Evolutionary conservation across 2,329 filamentous ascomycete genomes (phyloP), one percentile per base, ranked within the genome.

Genomic region (Teratosphaeria gauchensis): DNA sequence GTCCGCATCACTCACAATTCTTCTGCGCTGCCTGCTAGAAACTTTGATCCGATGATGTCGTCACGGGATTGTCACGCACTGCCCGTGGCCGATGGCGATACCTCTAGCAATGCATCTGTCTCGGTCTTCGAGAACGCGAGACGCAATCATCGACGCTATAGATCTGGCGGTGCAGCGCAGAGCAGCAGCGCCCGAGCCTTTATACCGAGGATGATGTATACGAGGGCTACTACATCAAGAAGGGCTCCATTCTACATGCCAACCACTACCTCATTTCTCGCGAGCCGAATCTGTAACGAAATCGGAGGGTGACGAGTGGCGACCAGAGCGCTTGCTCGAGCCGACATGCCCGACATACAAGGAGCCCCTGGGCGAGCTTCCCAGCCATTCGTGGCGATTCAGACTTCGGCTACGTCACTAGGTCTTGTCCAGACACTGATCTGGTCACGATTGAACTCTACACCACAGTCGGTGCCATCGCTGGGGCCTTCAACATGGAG

Each of bases 341-440:
- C 65, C 69, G 8, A 57, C 62, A 21, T 71, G 66, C 59, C 69
- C 69, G 21, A 69, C 69, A 51, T 72, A 69, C 65, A 66, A 71
- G 58, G 69, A 69, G 59, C 69, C 70, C 2, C 63, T 71, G 16
- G 67, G 63, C 59, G 66, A n/a, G 71, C 54, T 70, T 67, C 60
- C 69, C 69, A 42, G 71, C 65, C 61, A 63, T 71, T 42, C 63
- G 64, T 57, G 67, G 65, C 59, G 65, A 70, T 58, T 61, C 61
- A 24, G 64, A 60, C 16, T 71, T 71, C 58, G 70, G 70, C 54
- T 71, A 71, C 60, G 69, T 69, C 30, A 66, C 64, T 53, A 66
- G 69, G 4, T 64, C 63, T 42, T 72, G 70, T 58, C 66, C 67
- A 14, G 70, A 69, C 55, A 66, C 69, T 30, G 66, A 70, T 54